Base-by-base conservation (phyloP, 352 stramenopile species). In the Phytopythium chamaehyphon region DNA sequence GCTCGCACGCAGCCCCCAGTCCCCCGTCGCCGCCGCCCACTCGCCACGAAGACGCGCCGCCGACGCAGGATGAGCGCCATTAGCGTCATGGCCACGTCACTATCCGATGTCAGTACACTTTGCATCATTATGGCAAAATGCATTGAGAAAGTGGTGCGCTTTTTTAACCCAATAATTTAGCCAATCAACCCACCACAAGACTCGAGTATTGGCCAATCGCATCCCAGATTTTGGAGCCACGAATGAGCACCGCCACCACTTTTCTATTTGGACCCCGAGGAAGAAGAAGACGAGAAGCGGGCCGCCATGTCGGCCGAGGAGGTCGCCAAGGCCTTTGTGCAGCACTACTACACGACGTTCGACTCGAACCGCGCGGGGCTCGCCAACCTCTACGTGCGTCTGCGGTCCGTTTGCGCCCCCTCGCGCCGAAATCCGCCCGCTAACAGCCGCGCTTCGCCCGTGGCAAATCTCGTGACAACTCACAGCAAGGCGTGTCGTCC, bases 341-440 rank as follows among this genome's bases (percentile, higher is more conserved):
- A 87, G 66, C 83, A 93, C 71, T 95, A 93, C 66, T 95, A 95
- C 78, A 79, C 66, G 43, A 88, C 78, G 47, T 93, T 95, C 62
- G 81, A 92, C 67, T 71, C 64, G 55, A 95, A 95, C 65, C 80
- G 81, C 45, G 71, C 77, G 51, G 72, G 52, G 16, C 70, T 95
- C 31, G 73, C 68, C 28, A 83, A 67, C 52, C 79, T 95, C 56
- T 95, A 93, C 67, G 82, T 93, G 71, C 59, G 80, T 86, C 35
- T 51, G 21, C 3, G 45, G 14, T 38, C 21, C 11, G 37, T 42
- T 26, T 39, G 18, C 31, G 40, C 26, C 16, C 23, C 9, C 28
- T 33, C 28, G 28, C 28, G 28, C 28, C 28, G 28, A 33, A 33
- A 33, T 33, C 28, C 28, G 28, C 28, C 28, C 28, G 28, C 28